Conservation (phyloP, 345 rosid genomes). For the Murraya paniculata region DNA sequence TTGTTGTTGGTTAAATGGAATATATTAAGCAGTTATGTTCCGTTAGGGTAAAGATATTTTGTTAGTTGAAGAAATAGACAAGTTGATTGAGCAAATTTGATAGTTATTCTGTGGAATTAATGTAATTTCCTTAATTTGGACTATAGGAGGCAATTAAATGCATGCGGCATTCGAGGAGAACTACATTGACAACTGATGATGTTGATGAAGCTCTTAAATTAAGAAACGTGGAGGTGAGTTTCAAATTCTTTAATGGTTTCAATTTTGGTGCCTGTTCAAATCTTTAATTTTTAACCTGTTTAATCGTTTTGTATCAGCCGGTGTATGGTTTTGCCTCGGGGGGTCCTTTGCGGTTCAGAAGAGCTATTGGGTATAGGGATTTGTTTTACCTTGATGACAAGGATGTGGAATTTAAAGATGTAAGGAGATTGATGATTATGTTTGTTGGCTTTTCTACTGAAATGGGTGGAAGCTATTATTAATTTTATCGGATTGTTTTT, state of each 20-base stretch:
- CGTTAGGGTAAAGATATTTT: neutral
- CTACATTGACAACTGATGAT: conserved; percentile 65
- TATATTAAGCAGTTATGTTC: neutral
- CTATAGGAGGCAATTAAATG: conserved; percentile 87
- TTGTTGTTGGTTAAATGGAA: neutral
- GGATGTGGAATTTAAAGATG: conserved; percentile 93
- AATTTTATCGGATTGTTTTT: conserved; percentile 11
- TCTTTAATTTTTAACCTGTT: neutral
- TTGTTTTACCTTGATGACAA: conserved; percentile 89
- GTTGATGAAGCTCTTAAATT: conserved; percentile 85
- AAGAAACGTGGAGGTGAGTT: conserved; percentile 76
- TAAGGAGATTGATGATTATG: conserved; percentile 40
- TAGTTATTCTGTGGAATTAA: neutral
- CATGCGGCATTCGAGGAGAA: conserved; percentile 93
- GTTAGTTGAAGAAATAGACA: neutral
- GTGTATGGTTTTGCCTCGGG: conserved; percentile 81
- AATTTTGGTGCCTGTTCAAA: neutral
- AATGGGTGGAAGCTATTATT: conserved; percentile 2
- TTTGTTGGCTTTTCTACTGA: conserved; percentile 3
- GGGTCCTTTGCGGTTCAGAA: conserved; percentile 75
- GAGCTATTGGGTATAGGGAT: conserved; percentile 86
- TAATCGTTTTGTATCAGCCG: conserved; percentile 54
- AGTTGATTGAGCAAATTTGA: neutral
- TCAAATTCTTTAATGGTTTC: neutral
- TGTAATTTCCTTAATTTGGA: conserved; percentile 18